A percentile compares a stretch with the other conserved stretches of the same genome.
Conservation (phyloP, 306 rosid species). For the Cucurbita moschata region DNA sequence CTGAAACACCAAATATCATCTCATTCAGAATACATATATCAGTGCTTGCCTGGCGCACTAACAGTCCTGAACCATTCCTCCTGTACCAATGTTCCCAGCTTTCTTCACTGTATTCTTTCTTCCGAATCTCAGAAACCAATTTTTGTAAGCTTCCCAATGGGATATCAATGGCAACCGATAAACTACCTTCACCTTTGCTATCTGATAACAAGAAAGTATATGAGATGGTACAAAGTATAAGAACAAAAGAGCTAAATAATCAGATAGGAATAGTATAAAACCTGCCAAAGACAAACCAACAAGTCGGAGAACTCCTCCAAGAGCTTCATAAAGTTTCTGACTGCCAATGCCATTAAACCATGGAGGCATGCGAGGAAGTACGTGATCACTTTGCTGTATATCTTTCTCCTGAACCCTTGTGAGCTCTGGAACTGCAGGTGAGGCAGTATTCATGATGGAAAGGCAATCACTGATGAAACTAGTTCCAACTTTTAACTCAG, state of each 20-base stretch:
- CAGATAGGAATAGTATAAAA: constrained; percentile 18
- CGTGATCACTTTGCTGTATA: constrained; percentile 18
- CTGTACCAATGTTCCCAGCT: constrained; percentile 83
- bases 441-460: constrained; percentile 21
- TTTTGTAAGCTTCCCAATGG: constrained; percentile 62
- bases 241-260: background rate
- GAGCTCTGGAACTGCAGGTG: constrained; percentile 25
- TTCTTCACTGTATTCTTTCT: constrained; percentile 50
- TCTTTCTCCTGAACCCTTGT: constrained; percentile 29
- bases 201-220: constrained; percentile 35
- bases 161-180: constrained; percentile 48
- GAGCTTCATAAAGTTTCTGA: constrained; percentile 52
- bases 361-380: constrained; percentile 90
- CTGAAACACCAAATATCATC: constrained; percentile 80
- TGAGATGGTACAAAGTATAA: background rate
- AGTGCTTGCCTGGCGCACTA: constrained; percentile 82
- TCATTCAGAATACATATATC: constrained; percentile 86
- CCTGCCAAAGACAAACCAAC: constrained; percentile 72
- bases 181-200: constrained; percentile 38
- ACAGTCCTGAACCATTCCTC: constrained; percentile 76
- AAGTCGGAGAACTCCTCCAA: constrained; percentile 75
- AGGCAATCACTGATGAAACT: constrained; percentile 25
- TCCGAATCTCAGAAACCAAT: constrained; percentile 65
- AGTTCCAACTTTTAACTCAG: constrained; percentile 64
- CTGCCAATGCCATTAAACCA: constrained; percentile 71